Percentiles rank a stretch among this genome's conserved stretches.
Conservation (phyloP, 2,329 filamentous ascomycete genomes). For the Paraphaeosphaeria minitans region DNA sequence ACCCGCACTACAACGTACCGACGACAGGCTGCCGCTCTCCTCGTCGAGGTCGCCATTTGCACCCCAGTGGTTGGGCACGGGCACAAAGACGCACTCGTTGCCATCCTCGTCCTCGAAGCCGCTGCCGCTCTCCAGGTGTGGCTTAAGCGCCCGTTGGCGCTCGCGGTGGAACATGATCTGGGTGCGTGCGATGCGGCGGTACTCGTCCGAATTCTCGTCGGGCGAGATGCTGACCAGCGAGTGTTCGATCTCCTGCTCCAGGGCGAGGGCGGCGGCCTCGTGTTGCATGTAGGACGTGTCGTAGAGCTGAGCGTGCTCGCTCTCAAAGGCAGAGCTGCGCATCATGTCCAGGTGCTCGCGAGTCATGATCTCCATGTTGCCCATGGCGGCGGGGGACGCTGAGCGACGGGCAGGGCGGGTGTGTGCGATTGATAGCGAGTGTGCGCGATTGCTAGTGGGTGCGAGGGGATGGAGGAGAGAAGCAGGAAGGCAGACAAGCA, state of each 20-base stretch:
- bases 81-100: constrained; percentile 44
- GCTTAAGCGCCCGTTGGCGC: constrained; percentile 39
- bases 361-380: constrained; percentile 29
- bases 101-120: constrained; percentile 43
- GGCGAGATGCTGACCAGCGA: constrained; percentile 42
- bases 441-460: not conserved
- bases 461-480: constrained; percentile 5
- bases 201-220: constrained; percentile 44
- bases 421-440: not conserved
- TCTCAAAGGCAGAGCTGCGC: constrained; percentile 45
- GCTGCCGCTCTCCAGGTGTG: constrained; percentile 45
- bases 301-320: constrained; percentile 46
- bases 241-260: constrained; percentile 42
- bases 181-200: constrained; percentile 40
- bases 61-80: constrained; percentile 46
- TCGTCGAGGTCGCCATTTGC: constrained; percentile 46
- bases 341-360: constrained; percentile 41
- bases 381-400: constrained; percentile 27
- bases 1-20: constrained; percentile 29
- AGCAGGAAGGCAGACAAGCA: not conserved
- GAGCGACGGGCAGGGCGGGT: not conserved
- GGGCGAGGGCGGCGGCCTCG: constrained; percentile 39
- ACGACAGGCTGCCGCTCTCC: constrained; percentile 44
- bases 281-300: constrained; percentile 45
- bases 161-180: constrained; percentile 45